Evolutionary conservation across 306 rosid genomes (phyloP).

Genomic region (Trifolium fragiferum): DNA sequence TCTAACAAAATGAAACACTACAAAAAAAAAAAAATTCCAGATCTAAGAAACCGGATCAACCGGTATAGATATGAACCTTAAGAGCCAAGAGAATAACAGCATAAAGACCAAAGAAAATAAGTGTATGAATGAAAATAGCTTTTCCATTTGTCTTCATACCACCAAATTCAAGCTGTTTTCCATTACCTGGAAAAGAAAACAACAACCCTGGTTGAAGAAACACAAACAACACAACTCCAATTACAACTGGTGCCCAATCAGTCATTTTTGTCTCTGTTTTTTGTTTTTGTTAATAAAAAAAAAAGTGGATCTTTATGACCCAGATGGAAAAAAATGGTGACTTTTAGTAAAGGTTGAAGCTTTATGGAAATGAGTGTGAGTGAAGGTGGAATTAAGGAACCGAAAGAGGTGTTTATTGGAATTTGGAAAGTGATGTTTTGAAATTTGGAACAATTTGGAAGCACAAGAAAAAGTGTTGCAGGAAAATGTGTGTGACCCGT

Average conservation of each 20-base stretch:
- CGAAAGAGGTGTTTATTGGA: neutral
- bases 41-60: conserved; percentile 52
- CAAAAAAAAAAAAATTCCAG: neutral
- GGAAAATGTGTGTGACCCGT: neutral
- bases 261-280: conserved; percentile 51
- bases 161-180: conserved; percentile 73
- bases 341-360: conserved; percentile 35
- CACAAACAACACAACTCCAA: conserved; percentile 87
- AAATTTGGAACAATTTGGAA: conserved; percentile 35
- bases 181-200: conserved; percentile 77
- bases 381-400: neutral
- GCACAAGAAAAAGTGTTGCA: conserved; percentile 2
- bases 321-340: neutral
- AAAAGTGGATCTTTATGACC: conserved; percentile 13
- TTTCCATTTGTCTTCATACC: conserved; percentile 93
- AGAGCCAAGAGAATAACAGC: conserved; percentile 73
- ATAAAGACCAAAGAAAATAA: conserved; percentile 79
- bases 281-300: too few relatives aligned
- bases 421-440: conserved; percentile 35
- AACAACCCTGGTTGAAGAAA: conserved; percentile 89
- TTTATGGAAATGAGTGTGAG: conserved; percentile 18
- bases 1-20: neutral
- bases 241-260: conserved; percentile 97
- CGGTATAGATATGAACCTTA: conserved; percentile 83
- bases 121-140: conserved; percentile 83